phyloP scores from a whole-genome alignment of 495 filamentous ascomycete species.

The Penicillium cosmopolitanum region DNA sequence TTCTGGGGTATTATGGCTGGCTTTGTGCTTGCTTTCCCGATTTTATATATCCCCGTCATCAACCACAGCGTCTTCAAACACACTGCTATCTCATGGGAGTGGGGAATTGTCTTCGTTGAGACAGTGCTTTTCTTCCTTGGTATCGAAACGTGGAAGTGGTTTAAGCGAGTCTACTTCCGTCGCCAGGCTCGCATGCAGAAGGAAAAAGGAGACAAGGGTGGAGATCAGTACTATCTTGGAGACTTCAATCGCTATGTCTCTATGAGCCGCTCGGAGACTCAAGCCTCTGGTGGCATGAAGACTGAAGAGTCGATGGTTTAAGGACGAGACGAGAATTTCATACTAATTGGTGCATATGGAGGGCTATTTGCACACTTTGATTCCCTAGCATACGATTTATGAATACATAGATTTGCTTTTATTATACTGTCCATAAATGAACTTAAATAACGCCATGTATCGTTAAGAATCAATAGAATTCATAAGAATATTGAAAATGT shows the following conservation, averaged over 20 bases:
- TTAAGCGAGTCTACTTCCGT: constrained; percentile 59
- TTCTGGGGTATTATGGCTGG: constrained; percentile 70
- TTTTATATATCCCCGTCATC: constrained; percentile 72
- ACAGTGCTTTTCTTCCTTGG: constrained; percentile 64
- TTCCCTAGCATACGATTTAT: neutral
- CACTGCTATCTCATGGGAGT: constrained; percentile 72
- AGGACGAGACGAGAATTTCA: neutral
- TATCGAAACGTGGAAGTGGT: constrained; percentile 69
- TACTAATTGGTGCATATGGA: neutral
- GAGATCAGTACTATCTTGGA: constrained; percentile 22
- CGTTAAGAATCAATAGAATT: too few relatives aligned
- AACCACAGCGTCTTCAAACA: constrained; percentile 74
- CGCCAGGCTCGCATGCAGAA: constrained; percentile 27
- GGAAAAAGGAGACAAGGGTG: constrained; percentile 19
- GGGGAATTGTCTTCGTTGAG: constrained; percentile 64
- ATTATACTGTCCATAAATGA: neutral
- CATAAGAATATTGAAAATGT: too few relatives aligned
- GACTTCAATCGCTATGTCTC: constrained; percentile 45
- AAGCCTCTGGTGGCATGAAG: constrained; percentile 35
- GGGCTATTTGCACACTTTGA: neutral
- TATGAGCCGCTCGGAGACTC: constrained; percentile 45
- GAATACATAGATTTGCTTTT: neutral
- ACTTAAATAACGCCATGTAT: too few relatives aligned
- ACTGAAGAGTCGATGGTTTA: constrained; percentile 40
- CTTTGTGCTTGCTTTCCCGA: constrained; percentile 72